Conservation (phyloP, 495 filamentous ascomycete genomes). For the Rusavskia elegans region DNA sequence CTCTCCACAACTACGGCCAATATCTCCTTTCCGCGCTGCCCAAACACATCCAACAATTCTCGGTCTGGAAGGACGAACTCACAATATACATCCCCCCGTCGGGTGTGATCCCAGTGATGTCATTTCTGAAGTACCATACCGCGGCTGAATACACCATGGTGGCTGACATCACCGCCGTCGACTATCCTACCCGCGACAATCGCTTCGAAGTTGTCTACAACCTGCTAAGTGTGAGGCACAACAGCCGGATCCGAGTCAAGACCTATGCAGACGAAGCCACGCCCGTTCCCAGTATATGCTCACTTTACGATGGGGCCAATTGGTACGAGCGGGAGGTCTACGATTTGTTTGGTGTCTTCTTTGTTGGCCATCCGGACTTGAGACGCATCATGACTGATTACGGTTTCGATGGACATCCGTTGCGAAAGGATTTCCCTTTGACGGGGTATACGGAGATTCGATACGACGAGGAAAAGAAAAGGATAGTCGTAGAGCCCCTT, state of each 20-base stretch:
- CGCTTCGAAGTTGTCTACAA: slow-evolving; percentile 99
- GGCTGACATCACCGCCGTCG: slow-evolving; percentile 81
- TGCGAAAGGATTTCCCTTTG: slow-evolving; percentile 95
- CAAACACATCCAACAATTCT: slow-evolving; percentile 97
- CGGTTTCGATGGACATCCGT: slow-evolving; percentile 93
- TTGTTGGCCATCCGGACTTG: slow-evolving; percentile 86
- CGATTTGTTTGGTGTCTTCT: slow-evolving; percentile 96
- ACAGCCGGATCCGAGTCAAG: slow-evolving; percentile 93
- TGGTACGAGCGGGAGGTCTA: slow-evolving; percentile 99
- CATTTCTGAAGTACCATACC: slow-evolving; percentile 94
- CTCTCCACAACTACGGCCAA: slow-evolving; percentile 82
- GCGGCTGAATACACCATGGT: slow-evolving; percentile 92
- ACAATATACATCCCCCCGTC: slow-evolving; percentile 80
- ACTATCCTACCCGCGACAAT: slow-evolving; percentile 85
- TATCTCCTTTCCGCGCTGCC: slow-evolving; percentile 94
- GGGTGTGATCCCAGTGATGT: slow-evolving; percentile 78
- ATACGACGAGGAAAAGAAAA: slow-evolving; percentile 99
- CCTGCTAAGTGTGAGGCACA: slow-evolving; percentile 84
- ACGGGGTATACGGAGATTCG: slow-evolving; percentile 98
- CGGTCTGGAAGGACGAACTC: slow-evolving; percentile 98
- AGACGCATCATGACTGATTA: slow-evolving; percentile 99
- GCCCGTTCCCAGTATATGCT: slow-evolving; percentile 78
- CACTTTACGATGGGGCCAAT: slow-evolving; percentile 84
- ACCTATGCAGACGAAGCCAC: slow-evolving; percentile 95
- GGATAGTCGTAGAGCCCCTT: slow-evolving; percentile 92